Base-by-base conservation (phyloP, 179 eudicot species). In the Carnegiea gigantea region DNA sequence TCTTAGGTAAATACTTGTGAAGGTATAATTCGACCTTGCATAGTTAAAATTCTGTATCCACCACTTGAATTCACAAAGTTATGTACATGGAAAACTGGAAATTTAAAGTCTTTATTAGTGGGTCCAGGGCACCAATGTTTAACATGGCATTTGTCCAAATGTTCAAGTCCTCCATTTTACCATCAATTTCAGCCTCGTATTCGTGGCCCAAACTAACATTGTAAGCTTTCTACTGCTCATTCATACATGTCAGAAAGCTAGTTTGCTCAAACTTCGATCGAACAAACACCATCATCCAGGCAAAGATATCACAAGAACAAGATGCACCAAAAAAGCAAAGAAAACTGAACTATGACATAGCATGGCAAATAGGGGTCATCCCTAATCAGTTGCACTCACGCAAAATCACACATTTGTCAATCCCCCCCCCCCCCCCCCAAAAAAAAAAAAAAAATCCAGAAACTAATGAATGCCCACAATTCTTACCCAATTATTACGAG, bases 401-500 rank as follows among this genome's bases (percentile, higher is more conserved):
- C 3, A 38, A 38, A 28, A 76, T 24, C 12, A 28, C 36, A 40
- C 2, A 4, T 38, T 21, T 30, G 36, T n/a, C 7, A 38, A 2
- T 1, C 77, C 23, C 62, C 9, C 18, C 5, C 17, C 43, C 6
- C 36, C 2, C 62, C n/a, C n/a, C n/a, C n/a, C n/a, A n/a, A n/a
- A n/a, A n/a, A n/a, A n/a, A n/a, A 43, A 48, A 81, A 43, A 51
- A 68, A 28, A 48, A 36, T 13, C 1, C 43, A 44, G 1, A 77
- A 72, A 77, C 53, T 40, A 70, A 81, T 28, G 38, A 84, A 81
- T 46, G 20, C 83, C 76, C 79, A 64, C n/a, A 17, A 81, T 77
- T 78, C 70, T 48, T 73, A 84, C 79, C 78, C 74, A 9, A 20
- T 62, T 33, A 64, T 38, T n/a, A 80, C 6, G 8, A 33, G 0